phyloP scores from a whole-genome alignment of 176 grass and related monocot species.

The Sorghum bicolor region DNA sequence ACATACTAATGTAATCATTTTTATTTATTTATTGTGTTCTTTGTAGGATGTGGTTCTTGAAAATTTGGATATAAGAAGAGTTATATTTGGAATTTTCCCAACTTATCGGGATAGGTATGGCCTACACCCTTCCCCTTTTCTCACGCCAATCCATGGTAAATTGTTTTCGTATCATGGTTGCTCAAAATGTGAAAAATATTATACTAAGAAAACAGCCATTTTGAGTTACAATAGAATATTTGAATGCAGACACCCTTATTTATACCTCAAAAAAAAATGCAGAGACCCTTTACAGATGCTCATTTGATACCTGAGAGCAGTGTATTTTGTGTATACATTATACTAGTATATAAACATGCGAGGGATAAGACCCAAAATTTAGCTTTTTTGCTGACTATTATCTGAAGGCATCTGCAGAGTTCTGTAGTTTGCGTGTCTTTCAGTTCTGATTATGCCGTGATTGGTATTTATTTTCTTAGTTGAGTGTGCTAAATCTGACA shows the following conservation, averaged over 20 bases:
- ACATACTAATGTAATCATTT: neutral
- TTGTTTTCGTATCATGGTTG: neutral
- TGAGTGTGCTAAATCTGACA: constrained; percentile 28
- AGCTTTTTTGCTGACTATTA: neutral
- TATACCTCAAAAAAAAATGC: neutral
- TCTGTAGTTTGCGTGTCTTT: neutral
- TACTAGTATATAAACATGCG: neutral
- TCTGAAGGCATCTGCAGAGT: neutral
- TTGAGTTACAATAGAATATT: neutral
- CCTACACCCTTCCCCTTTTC: neutral
- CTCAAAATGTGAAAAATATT: neutral
- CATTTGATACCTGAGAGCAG: neutral
- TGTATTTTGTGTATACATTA: constrained; percentile 5
- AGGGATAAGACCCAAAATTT: neutral
- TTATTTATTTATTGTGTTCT: constrained; percentile 31
- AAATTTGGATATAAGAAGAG: constrained; percentile 79
- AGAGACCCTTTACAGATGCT: neutral
- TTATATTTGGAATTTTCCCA: constrained; percentile 95
- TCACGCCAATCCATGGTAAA: neutral
- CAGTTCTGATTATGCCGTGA: neutral
- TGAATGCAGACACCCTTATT: neutral
- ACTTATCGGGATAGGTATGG: constrained; percentile 82
- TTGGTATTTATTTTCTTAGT: neutral
- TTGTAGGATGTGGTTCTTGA: constrained; percentile 63
- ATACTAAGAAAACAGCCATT: neutral